Evolutionary conservation across 108 stramenopile species (phyloP).

Genomic region (Nannochloropsis oceanica): DNA sequence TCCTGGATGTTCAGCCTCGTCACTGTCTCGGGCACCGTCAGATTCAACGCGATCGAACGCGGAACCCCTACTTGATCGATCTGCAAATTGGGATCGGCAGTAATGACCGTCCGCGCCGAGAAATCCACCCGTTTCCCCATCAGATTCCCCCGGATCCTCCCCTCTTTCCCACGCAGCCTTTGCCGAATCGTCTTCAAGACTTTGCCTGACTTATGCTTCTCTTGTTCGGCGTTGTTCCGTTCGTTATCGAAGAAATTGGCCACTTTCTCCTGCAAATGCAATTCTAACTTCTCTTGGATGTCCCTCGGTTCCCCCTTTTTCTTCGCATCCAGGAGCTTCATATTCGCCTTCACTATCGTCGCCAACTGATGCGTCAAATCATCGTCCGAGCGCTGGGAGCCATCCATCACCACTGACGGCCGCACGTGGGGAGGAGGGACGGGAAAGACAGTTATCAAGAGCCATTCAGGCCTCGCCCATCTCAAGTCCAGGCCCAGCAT

Average conservation of each 20-base stretch:
- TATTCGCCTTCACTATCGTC: slow-evolving; percentile 87
- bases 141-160: slow-evolving; percentile 95
- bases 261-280: slow-evolving; percentile 16
- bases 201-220: slow-evolving; percentile 82
- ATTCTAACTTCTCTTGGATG: slow-evolving; percentile 83
- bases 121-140: slow-evolving; percentile 99
- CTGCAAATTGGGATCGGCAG: slow-evolving; percentile 94
- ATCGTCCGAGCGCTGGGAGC: slow-evolving; percentile 62
- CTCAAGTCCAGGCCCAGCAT: slow-evolving; percentile 72
- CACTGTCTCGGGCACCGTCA: slow-evolving; percentile 92
- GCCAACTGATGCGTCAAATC: slow-evolving; percentile 93
- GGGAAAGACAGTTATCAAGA: slow-evolving; percentile 83
- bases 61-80: slow-evolving; percentile 99
- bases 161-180: slow-evolving; percentile 92
- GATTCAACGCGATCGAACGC: slow-evolving; percentile 78
- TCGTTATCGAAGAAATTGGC: slow-evolving; percentile 74
- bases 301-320: slow-evolving; percentile 68
- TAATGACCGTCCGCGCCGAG: slow-evolving; percentile 95
- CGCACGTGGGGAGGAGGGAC: slow-evolving; percentile 98
- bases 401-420: slow-evolving; percentile 67
- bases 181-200: slow-evolving; percentile 88
- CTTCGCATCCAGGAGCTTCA: slow-evolving; percentile 47
- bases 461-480: slow-evolving; percentile 90
- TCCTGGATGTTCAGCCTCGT: slow-evolving; percentile 79
- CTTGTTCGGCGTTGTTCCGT: slow-evolving; percentile 55